phyloP scores from a whole-genome alignment of 2,329 filamentous ascomycete species.

The Aspergillus niger region DNA sequence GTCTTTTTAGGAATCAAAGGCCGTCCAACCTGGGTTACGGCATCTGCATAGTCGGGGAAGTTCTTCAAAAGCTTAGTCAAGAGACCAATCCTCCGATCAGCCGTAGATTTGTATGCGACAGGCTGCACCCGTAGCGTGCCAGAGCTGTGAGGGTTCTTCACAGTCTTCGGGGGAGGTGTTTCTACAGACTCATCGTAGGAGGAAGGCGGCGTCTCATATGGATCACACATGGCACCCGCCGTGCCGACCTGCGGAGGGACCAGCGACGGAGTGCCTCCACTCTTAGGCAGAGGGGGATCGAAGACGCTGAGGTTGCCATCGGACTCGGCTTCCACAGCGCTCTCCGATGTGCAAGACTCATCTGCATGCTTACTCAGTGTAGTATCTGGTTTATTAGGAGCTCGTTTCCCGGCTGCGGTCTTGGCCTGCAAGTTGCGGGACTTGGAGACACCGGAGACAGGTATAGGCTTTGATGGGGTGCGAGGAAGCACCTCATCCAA shows the following conservation, averaged over 20 bases:
- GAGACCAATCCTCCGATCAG: constrained; percentile 33
- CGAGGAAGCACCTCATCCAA: not conserved
- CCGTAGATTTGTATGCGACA: constrained; percentile 27
- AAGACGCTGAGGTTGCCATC: constrained; percentile 35
- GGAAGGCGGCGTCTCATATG: constrained; percentile 36
- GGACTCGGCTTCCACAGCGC: constrained; percentile 32
- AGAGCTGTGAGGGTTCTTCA: constrained; percentile 18
- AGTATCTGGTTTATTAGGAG: constrained; percentile 9
- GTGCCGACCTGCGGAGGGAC: constrained; percentile 31
- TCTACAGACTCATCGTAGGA: constrained; percentile 37
- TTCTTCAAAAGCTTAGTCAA: constrained; percentile 35
- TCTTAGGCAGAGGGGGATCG: constrained; percentile 28
- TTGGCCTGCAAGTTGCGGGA: constrained; percentile 1
- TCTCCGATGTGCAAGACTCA: constrained; percentile 29
- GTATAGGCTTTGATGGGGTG: constrained; percentile 12
- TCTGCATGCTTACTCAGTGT: constrained; percentile 1
- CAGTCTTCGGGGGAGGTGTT: constrained; percentile 17
- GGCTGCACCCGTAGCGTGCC: constrained; percentile 23
- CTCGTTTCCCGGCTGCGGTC: constrained; percentile 1
- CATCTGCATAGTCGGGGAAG: constrained; percentile 38
- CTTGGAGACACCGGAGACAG: constrained; percentile 1
- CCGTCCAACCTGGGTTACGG: constrained; percentile 29
- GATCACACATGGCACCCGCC: constrained; percentile 14
- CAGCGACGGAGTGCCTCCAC: constrained; percentile 24
- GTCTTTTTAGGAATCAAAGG: constrained; percentile 14